phyloP scores from a whole-genome alignment of 208 protist genomes.

The Trypanosoma boissoni region DNA sequence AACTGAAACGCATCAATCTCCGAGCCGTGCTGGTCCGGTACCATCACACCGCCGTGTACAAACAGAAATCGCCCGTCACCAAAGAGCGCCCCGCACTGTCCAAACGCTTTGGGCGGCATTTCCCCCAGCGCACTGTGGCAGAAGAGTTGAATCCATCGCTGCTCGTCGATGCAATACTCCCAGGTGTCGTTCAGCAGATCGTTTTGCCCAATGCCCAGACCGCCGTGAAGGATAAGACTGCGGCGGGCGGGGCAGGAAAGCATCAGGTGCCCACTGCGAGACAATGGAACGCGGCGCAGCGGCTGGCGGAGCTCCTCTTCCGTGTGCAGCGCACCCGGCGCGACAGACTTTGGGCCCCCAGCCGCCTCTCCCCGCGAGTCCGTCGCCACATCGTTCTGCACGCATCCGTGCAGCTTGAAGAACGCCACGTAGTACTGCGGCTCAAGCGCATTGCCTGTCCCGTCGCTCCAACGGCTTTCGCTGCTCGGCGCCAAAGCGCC shows the following conservation, averaged over 20 bases:
- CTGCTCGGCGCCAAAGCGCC: too few relatives aligned
- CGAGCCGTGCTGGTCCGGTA: slow-evolving; percentile 15
- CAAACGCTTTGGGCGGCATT: slow-evolving; percentile 54
- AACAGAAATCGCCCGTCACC: slow-evolving; percentile 33
- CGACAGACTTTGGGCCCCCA: background rate
- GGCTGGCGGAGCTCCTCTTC: slow-evolving; percentile 22
- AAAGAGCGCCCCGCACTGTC: slow-evolving; percentile 40
- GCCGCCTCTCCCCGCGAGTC: too few relatives aligned
- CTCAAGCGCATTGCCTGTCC: background rate
- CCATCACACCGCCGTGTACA: slow-evolving; percentile 41
- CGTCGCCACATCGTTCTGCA: background rate
- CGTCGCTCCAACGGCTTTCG: background rate
- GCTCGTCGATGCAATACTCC: slow-evolving; percentile 36
- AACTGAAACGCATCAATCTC: slow-evolving; percentile 29
- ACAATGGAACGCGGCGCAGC: slow-evolving; percentile 24
- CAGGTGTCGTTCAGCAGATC: slow-evolving; percentile 55
- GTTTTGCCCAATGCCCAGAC: slow-evolving; percentile 28
- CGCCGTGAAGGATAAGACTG: slow-evolving; percentile 53
- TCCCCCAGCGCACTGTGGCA: slow-evolving; percentile 11
- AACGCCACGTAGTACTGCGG: slow-evolving; percentile 11
- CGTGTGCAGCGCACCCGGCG: slow-evolving; percentile 16
- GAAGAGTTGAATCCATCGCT: slow-evolving; percentile 39
- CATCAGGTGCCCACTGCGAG: slow-evolving; percentile 57
- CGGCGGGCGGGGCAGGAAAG: slow-evolving; percentile 30
- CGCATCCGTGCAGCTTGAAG: slow-evolving; percentile 3